Evolutionary conservation across 1,284 basidiomycete species (phyloP).

Genomic region (Microbotryomycetes sp.): DNA sequence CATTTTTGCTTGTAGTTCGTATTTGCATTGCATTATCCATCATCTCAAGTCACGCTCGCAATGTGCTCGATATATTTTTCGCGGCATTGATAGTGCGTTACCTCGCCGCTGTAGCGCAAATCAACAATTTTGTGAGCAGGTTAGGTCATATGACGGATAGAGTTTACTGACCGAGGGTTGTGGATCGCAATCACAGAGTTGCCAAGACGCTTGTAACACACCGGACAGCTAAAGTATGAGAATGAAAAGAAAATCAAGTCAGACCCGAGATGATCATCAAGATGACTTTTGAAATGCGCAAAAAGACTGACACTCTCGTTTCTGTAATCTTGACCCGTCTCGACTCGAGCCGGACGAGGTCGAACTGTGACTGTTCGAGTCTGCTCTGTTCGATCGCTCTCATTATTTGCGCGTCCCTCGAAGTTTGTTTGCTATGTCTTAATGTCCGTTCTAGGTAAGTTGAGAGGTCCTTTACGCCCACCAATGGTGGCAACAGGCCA

Average conservation of each 20-base stretch:
- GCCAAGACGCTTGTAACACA: constrained; percentile 90
- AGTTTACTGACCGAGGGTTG: constrained; percentile 52
- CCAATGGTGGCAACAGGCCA: constrained; percentile 76
- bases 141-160: neutral
- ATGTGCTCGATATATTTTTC: constrained; percentile 10
- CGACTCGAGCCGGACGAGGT: constrained; percentile 65
- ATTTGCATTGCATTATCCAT: neutral
- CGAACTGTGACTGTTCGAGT: constrained; percentile 62
- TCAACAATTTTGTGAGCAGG: neutral
- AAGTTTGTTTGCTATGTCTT: constrained; percentile 46
- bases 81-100: constrained; percentile 81
- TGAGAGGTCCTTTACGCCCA: constrained; percentile 69
- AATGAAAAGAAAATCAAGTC: constrained; percentile 3
- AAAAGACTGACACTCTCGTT: constrained; percentile 64
- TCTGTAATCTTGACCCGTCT: constrained; percentile 85
- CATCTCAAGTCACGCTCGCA: neutral
- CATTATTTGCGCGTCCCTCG: constrained; percentile 62
- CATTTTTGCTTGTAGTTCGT: neutral
- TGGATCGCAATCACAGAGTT: constrained; percentile 92
- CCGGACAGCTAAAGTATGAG: constrained; percentile 62
- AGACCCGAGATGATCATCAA: neutral
- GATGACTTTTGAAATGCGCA: no score
- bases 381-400: constrained; percentile 61
- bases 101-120: constrained; percentile 60
- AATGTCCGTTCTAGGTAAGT: constrained; percentile 71